Conservation (phyloP, 352 stramenopile genomes). For the Thraustochytrium sp. region DNA sequence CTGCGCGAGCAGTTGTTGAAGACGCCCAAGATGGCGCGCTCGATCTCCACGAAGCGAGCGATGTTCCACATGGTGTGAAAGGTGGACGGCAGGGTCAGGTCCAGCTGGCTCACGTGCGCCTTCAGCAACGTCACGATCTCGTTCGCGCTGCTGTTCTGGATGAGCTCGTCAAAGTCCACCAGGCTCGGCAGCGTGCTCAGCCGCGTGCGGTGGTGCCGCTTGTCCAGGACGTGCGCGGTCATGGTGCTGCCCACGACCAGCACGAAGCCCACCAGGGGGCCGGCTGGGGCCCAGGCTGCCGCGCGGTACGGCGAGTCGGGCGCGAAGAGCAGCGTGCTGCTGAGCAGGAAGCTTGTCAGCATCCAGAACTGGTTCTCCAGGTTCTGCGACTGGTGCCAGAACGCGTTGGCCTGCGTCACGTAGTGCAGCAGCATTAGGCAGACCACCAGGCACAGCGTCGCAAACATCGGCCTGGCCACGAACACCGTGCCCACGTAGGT, state of each 20-base stretch:
- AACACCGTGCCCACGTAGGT: not conserved
- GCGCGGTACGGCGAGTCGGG: conserved; percentile 8
- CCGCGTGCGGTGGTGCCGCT: conserved; percentile 14
- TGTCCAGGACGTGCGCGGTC: conserved; percentile 22
- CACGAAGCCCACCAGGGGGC: not conserved
- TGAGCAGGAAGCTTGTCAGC: conserved; percentile 5
- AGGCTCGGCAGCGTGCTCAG: not conserved
- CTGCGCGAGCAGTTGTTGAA: conserved; percentile 84
- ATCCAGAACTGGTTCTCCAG: conserved; percentile 43
- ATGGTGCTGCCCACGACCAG: not conserved
- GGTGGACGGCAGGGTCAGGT: conserved; percentile 29
- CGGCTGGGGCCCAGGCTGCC: not conserved
- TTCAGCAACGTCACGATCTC: not conserved
- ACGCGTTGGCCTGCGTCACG: not conserved
- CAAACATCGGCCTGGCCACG: not conserved
- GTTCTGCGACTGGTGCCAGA: conserved; percentile 43
- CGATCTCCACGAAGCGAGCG: not conserved
- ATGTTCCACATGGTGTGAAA: conserved; percentile 39
- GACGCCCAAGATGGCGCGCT: conserved; percentile 6
- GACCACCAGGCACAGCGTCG: not conserved
- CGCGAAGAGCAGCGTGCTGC: not conserved
- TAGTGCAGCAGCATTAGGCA: not conserved
- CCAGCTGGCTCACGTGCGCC: not conserved
- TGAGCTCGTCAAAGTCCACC: not conserved
- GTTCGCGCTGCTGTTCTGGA: conserved; percentile 2